Base-by-base conservation (phyloP, 352 stramenopile genomes). In the Pythium aquatile region DNA sequence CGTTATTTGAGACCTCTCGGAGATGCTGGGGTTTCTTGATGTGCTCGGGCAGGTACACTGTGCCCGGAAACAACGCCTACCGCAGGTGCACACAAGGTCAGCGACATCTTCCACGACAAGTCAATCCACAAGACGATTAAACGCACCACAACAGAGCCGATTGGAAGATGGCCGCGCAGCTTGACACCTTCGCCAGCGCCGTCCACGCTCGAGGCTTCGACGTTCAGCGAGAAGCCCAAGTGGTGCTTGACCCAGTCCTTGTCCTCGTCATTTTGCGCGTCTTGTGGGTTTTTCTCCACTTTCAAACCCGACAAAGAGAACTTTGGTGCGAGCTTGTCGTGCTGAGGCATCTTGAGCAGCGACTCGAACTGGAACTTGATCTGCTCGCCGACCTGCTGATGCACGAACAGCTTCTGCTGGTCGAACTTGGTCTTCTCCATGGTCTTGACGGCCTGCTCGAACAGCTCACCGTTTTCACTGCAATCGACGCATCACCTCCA, bases 31-130 rank as follows among this genome's bases (percentile, higher is more conserved):
- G 69, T 75, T 94, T 93, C 61, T 91, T 91, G 65, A 87, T 90
- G 67, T 96, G 87, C 69, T 96, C 87, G 17, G 87, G 84, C 32
- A 93, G 68, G 62, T 93, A 96, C 24, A 94, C 85, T 1, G 78
- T 87, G 16, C 87, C 87, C 10, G 87, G 85, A 49, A 90, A 93
- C 29, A 93, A 53, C 10, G 84, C 84, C 83, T 93, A 29, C 35
- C 20, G 7, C 24, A n/a, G 16, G 24, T 26, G 5, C 8, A 26
- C 4, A 49, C 29, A 32, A 30, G 2, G 29, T 62, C 40, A 55
- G 32, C n/a, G 29, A 40, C 14, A 14, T 58, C 30, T 28, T 24
- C 13, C 13, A 40, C 39, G 60, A 42, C 61, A 8, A 29, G 44
- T 4, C 24, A 24, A 24, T 24, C 61, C 49, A 26, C 37, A 10